Evolutionary conservation across 441 rosid species (phyloP).

Genomic region (Pelargonium cotyledonis): DNA sequence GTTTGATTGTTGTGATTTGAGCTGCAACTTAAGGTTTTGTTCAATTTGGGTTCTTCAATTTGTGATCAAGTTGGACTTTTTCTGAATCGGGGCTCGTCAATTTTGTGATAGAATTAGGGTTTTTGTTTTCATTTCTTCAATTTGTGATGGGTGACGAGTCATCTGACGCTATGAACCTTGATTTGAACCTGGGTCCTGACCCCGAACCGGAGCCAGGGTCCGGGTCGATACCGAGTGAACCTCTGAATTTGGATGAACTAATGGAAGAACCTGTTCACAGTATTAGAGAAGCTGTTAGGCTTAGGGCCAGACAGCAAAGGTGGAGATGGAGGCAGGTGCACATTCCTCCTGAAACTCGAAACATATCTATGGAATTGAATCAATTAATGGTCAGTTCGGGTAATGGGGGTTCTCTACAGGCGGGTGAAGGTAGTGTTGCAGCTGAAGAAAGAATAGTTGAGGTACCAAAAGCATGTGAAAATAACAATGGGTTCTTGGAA

Average conservation of each 20-base stretch:
- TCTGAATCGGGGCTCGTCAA: slow-evolving; percentile 9
- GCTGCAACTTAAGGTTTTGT: background rate
- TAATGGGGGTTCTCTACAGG: slow-evolving; percentile 49
- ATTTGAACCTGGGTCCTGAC: slow-evolving; percentile 83
- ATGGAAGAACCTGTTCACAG: slow-evolving; percentile 41
- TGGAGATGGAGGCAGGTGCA: slow-evolving; percentile 55
- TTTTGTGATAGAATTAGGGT: slow-evolving; percentile 13
- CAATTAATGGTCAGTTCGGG: slow-evolving; percentile 48
- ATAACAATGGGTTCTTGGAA: slow-evolving; percentile 52
- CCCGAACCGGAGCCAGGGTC: slow-evolving; percentile 47
- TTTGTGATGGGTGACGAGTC: slow-evolving; percentile 24
- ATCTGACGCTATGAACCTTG: slow-evolving; percentile 84
- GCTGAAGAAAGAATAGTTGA: slow-evolving; percentile 66
- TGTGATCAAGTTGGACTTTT: slow-evolving; percentile 15
- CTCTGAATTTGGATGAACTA: slow-evolving; percentile 57
- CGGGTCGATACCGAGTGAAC: slow-evolving; percentile 38
- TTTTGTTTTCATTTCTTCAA: slow-evolving; percentile 20
- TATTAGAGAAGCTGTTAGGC: slow-evolving; percentile 55
- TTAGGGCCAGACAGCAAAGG: slow-evolving; percentile 34
- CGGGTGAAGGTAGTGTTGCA: slow-evolving; percentile 85
- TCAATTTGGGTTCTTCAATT: background rate
- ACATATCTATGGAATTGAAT: slow-evolving; percentile 51
- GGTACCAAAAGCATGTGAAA: slow-evolving; percentile 58
- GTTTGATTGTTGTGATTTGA: background rate
- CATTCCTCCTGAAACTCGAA: slow-evolving; percentile 38